A percentile compares a stretch with the other conserved stretches of the same genome.
Conservation (phyloP, 305 asterid genomes). For the Solanum hybrid region DNA sequence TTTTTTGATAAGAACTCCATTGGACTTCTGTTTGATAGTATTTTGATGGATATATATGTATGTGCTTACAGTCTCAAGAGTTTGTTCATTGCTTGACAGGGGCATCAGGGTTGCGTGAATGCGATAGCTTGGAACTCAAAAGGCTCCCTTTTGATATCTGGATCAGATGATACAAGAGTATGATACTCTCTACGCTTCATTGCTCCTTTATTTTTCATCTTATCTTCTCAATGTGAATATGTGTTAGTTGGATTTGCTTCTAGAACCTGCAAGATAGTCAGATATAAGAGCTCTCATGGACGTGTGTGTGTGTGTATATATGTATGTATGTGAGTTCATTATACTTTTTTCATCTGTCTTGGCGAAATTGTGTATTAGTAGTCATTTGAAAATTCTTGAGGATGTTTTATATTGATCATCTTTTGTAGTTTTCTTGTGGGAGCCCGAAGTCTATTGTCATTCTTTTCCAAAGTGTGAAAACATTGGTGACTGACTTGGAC, state of each 20-base stretch:
- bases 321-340: neutral
- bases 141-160: constrained; percentile 88
- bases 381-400: neutral
- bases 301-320: neutral
- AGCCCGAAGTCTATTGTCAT: neutral
- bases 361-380: neutral
- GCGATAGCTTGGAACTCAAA: constrained; percentile 85
- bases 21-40: neutral
- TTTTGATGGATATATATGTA: neutral
- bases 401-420: neutral
- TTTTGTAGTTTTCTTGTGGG: neutral
- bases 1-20: neutral
- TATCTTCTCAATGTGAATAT: neutral
- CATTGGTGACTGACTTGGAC: neutral
- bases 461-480: neutral
- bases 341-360: neutral
- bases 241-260: neutral
- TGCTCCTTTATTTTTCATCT: neutral
- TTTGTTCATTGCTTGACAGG: constrained; percentile 39
- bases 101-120: constrained; percentile 93
- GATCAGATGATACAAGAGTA: constrained; percentile 95
- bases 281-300: neutral
- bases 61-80: neutral
- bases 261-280: neutral
- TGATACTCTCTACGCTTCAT: constrained; percentile 14